These are phyloP conservation scores for Hawksworthiomyces lignivorus DNA, from an alignment of 2,329 filamentous ascomycete genomes.

Conservation along the genomic window DNA sequence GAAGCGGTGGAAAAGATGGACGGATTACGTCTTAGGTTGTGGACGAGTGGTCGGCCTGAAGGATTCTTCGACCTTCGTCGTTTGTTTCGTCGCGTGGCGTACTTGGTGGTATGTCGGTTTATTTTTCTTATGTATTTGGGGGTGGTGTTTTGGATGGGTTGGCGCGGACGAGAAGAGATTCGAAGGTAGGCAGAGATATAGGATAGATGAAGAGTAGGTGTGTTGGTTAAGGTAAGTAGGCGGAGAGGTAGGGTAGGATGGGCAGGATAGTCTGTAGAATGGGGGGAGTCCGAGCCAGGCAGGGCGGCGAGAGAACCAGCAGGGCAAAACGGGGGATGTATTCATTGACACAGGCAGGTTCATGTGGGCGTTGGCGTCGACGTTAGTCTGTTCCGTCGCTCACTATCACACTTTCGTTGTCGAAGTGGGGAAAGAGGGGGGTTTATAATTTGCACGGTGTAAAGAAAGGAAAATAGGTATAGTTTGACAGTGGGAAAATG, in stretches of 20 bases:
- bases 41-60: no score
- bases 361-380: slow-evolving; percentile 1
- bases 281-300: neutral
- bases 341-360: neutral
- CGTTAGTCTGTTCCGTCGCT: slow-evolving; percentile 1
- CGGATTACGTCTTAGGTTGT: no score
- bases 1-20: neutral
- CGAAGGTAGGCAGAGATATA: neutral
- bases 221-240: neutral
- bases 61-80: neutral
- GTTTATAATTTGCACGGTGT: slow-evolving; percentile 3
- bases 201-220: neutral
- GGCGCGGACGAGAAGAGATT: neutral
- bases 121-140: neutral
- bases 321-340: slow-evolving; percentile 1
- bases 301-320: neutral
- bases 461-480: neutral
- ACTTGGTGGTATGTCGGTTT: slow-evolving; percentile 2
- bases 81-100: slow-evolving; percentile 1
- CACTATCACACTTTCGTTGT: neutral
- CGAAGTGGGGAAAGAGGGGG: slow-evolving; percentile 4
- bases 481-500: neutral
- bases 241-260: neutral
- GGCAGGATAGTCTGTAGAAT: neutral
- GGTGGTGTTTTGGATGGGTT: slow-evolving; percentile 1